Percentiles rank a stretch among this genome's conserved stretches.
phyloP scores from a whole-genome alignment of 1,284 basidiomycete species.

The Ganoderma multipileum region DNA sequence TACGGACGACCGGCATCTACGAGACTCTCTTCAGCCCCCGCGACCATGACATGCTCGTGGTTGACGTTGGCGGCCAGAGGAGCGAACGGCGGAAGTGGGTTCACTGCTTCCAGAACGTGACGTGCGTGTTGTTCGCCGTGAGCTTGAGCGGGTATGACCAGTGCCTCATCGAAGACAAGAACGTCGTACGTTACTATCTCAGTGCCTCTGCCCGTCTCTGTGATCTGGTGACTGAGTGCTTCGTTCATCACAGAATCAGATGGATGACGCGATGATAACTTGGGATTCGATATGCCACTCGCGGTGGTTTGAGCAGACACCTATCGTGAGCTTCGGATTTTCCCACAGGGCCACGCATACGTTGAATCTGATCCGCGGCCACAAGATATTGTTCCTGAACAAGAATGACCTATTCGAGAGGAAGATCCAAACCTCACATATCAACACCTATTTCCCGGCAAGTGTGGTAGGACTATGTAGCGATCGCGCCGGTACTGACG shows the following conservation, averaged over 20 bases:
- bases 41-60: constrained; percentile 84
- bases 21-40: constrained; percentile 85
- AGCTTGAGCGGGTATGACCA: constrained; percentile 92
- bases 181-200: constrained; percentile 67
- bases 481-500: constrained; percentile 12
- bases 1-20: constrained; percentile 93
- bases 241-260: constrained; percentile 74
- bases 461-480: constrained; percentile 34
- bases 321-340: constrained; percentile 67
- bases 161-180: constrained; percentile 91
- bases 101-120: constrained; percentile 87
- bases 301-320: constrained; percentile 92
- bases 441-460: constrained; percentile 87
- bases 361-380: constrained; percentile 12
- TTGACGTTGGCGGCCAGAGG: constrained; percentile 92
- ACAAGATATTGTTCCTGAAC: constrained; percentile 87
- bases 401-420: constrained; percentile 90
- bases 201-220: background rate
- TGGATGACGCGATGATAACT: constrained; percentile 95
- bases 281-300: constrained; percentile 95
- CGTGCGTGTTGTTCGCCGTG: constrained; percentile 87
- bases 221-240: background rate
- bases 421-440: constrained; percentile 84
- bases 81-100: constrained; percentile 91
- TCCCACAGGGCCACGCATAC: background rate